Evolutionary conservation across 305 asterid species (phyloP).

Genomic region (Solanum hybrid): DNA sequence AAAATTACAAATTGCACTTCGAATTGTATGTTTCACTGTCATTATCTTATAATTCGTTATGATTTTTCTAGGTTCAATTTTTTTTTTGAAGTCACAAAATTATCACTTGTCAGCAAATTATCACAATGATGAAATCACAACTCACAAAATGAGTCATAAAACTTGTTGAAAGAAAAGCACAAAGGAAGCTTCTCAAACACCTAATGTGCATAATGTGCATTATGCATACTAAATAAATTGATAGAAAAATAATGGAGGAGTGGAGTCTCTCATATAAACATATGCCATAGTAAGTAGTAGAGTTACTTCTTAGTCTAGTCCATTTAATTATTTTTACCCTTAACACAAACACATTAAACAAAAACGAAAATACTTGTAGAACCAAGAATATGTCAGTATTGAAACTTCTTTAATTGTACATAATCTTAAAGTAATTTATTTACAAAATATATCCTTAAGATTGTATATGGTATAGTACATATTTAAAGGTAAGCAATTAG

Average conservation of each 20-base stretch:
- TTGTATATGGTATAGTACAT: background rate
- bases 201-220: background rate
- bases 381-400: background rate
- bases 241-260: background rate
- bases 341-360: background rate
- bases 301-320: background rate
- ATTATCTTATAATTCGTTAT: background rate
- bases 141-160: background rate
- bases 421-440: background rate
- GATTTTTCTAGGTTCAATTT: background rate
- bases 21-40: background rate
- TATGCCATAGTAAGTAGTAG: background rate
- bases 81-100: background rate
- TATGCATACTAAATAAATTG: background rate
- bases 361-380: background rate
- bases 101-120: background rate
- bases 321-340: background rate
- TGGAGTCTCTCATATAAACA: background rate
- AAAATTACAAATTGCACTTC: background rate
- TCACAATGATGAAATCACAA: background rate
- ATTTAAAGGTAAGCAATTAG: background rate
- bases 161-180: background rate
- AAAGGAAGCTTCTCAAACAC: background rate
- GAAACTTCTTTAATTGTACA: background rate
- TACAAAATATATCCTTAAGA: background rate